Evolutionary conservation across 176 grass and related monocot species (phyloP).

Genomic region (Melocanna baccifera): DNA sequence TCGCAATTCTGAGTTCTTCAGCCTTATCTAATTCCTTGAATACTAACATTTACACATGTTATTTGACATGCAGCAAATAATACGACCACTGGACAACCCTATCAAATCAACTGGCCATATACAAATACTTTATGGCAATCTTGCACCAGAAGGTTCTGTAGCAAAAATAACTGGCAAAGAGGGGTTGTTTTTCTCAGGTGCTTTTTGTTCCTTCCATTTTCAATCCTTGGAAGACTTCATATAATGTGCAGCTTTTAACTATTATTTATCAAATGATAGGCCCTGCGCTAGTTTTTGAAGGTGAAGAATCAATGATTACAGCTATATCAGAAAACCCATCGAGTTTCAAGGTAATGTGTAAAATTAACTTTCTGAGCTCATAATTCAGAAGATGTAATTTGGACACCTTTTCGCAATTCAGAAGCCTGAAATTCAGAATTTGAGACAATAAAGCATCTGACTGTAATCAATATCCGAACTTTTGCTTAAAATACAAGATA

Average conservation of each 20-base stretch:
- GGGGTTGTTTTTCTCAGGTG: constrained; percentile 91
- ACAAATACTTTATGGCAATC: constrained; percentile 98
- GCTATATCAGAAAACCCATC: constrained; percentile 84
- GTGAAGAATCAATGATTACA: constrained; percentile 89
- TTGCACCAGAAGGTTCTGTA: constrained; percentile 96
- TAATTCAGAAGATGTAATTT: constrained; percentile 1
- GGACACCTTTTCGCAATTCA: not conserved
- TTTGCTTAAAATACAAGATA: not conserved
- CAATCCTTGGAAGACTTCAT: constrained; percentile 18
- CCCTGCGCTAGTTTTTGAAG: constrained; percentile 93
- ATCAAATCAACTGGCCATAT: constrained; percentile 98
- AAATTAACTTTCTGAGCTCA: not conserved
- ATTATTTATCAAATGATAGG: constrained; percentile 45
- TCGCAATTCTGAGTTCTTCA: constrained; percentile 10
- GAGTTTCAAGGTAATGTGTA: constrained; percentile 67
- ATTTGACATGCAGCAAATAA: constrained; percentile 64
- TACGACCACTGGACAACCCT: constrained; percentile 79
- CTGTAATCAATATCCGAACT: not conserved
- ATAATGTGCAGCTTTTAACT: constrained; percentile 22
- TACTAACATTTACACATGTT: constrained; percentile 12
- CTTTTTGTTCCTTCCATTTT: constrained; percentile 36
- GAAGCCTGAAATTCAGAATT: not conserved
- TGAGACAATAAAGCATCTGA: not conserved
- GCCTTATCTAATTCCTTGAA: constrained; percentile 1
- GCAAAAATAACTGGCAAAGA: constrained; percentile 99